Conservation (phyloP, 2,329 filamentous ascomycete genomes). For the Fusarium foetens region DNA sequence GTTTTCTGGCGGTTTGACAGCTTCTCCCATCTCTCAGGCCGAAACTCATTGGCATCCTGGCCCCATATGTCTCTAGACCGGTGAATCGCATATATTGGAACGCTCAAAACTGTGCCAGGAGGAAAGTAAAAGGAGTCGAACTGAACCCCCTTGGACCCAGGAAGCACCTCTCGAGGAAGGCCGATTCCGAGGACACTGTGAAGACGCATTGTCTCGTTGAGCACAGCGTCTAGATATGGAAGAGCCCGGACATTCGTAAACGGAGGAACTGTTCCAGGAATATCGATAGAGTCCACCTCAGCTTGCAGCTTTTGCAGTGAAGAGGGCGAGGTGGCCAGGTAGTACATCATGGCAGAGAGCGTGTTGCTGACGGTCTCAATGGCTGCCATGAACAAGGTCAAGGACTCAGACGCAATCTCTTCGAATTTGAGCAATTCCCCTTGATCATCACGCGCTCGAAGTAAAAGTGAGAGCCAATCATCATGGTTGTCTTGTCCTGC, state of each 20-base stretch:
- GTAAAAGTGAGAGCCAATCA: neutral
- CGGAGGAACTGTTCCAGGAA: neutral
- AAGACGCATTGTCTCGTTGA: conserved; percentile 1
- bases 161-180: neutral
- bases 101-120: neutral
- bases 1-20: neutral
- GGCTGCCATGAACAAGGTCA: neutral
- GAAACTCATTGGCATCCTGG: neutral
- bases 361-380: neutral
- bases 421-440: neutral
- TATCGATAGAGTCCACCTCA: neutral
- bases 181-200: neutral
- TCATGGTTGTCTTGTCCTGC: neutral
- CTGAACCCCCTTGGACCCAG: neutral
- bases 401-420: neutral
- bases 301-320: neutral
- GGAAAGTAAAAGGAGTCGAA: neutral
- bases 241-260: neutral
- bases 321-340: neutral
- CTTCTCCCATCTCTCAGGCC: conserved; percentile 5
- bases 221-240: neutral
- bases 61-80: neutral
- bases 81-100: neutral
- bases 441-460: neutral
- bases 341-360: neutral